Conservation (phyloP, 129 eudicot genomes). For the Flaveria trinervia region DNA sequence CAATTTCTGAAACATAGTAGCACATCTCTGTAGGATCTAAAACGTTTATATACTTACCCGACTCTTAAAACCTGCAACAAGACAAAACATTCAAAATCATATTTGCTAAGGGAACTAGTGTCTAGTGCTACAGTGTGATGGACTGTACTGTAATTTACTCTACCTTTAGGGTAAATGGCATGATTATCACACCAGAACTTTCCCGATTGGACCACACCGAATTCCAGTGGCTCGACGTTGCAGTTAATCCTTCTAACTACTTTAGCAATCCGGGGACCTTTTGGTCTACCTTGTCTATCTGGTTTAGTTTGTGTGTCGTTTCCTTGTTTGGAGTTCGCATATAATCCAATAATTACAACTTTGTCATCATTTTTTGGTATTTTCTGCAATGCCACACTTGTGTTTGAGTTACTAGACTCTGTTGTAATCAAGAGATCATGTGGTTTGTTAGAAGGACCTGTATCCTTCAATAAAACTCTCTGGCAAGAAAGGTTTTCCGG, state of each 20-base stretch:
- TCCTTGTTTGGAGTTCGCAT: conserved; percentile 37
- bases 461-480: conserved; percentile 25
- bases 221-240: conserved; percentile 71
- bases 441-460: conserved; percentile 26
- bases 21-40: conserved; percentile 75
- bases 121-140: conserved; percentile 1
- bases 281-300: conserved; percentile 60
- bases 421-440: conserved; percentile 29
- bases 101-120: neutral
- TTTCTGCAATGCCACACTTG: conserved; percentile 29
- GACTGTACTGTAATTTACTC: conserved; percentile 3
- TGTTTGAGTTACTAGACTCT: conserved; percentile 30
- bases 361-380: conserved; percentile 45
- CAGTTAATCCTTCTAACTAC: conserved; percentile 86
- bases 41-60: conserved; percentile 88
- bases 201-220: conserved; percentile 66
- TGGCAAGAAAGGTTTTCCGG: conserved; percentile 35
- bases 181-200: conserved; percentile 79
- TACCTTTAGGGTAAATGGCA: conserved; percentile 95
- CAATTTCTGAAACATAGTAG: conserved; percentile 79
- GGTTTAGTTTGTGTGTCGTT: conserved; percentile 53
- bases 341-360: conserved; percentile 43
- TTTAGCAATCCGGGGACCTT: conserved; percentile 97
- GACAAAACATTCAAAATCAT: conserved; percentile 23
- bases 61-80: conserved; percentile 75